A percentile compares a stretch with the other conserved stretches of the same genome.
These are phyloP conservation scores for Penicillium coprophilum DNA, from an alignment of 495 filamentous ascomycete species.

Conservation along the genomic window DNA sequence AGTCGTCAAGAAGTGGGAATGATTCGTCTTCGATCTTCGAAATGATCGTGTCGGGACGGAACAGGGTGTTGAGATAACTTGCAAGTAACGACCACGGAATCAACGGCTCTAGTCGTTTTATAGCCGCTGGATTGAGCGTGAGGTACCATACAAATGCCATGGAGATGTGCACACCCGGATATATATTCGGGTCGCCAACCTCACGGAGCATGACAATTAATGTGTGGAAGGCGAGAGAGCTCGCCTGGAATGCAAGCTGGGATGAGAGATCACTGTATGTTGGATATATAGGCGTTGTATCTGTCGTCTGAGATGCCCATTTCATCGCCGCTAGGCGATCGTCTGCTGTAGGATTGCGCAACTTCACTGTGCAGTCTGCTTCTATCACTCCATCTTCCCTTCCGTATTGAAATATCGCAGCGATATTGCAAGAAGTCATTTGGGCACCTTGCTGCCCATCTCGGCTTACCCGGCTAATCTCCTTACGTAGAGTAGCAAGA, in stretches of 20 bases:
- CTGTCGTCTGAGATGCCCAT: conserved; percentile 14
- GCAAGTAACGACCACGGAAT: conserved; percentile 69
- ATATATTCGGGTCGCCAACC: conserved; percentile 59
- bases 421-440: conserved; percentile 52
- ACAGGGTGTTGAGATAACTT: conserved; percentile 65
- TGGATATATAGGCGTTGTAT: not conserved
- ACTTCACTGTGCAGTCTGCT: conserved; percentile 39
- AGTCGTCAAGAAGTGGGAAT: conserved; percentile 56
- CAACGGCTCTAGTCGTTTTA: conserved; percentile 50
- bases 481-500: conserved; percentile 50
- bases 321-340: conserved; percentile 22
- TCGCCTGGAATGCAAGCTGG: conserved; percentile 34
- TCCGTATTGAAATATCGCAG: conserved; percentile 60
- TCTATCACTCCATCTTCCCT: conserved; percentile 47
- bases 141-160: conserved; percentile 69
- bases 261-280: conserved; percentile 15
- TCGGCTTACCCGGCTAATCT: conserved; percentile 56
- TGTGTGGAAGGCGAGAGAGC: conserved; percentile 46
- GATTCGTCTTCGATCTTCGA: conserved; percentile 47
- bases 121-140: conserved; percentile 50
- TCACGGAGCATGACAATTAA: conserved; percentile 58
- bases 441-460: conserved; percentile 62
- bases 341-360: conserved; percentile 34
- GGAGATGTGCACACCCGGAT: conserved; percentile 66
- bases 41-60: conserved; percentile 40